Base-by-base conservation (phyloP, 179 eudicot species). In the Camellia oleifera region DNA sequence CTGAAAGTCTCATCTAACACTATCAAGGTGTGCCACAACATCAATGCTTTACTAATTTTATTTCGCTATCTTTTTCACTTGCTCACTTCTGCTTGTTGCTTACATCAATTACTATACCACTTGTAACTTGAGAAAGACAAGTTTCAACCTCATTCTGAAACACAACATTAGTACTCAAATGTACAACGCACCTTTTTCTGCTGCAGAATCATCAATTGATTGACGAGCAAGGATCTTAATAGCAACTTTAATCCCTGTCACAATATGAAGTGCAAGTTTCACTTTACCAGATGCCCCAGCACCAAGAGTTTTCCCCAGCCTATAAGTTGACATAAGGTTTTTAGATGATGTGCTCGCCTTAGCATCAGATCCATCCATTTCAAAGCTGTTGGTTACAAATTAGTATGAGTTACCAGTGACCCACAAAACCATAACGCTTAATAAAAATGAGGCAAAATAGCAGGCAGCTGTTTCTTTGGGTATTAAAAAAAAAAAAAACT, bases 291-390 rank as follows among this genome's bases (percentile, higher is more conserved):
- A 87, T 54, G 87, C 72, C 44, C 87, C 87, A 66, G 61, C 75
- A 14, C 89, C 89, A 69, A 87, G 89, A 40, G 82, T 87, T 79
- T 80, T 87, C 44, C 89, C 87, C 63, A 87, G 63, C 61, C 82
- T 84, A 74, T 87, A 87, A 80, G 84, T 84, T 67, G 79, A 17
- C 17, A 77, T 73, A 67, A 75, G 42, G 52, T 69, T 69, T 45
- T 52, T 5, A 44, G 72, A 69, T 15, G 72, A 69, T 69, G 52
- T 18, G 53, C 11, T 45, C 54, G 4, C 23, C 54, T 8, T 69
- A 45, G 8, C 72, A 13, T 53, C 23, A 6, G 23, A 42, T 69
- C 72, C 53, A 42, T 44, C 72, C 72, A 45, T 69, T 45, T 69
- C 3, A 69, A 69, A 7, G 20, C 72, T 69, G 72, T 69, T 69